Conservation (phyloP, 2,329 filamentous ascomycete species). For the Torrubiellomyces zombiae region DNA sequence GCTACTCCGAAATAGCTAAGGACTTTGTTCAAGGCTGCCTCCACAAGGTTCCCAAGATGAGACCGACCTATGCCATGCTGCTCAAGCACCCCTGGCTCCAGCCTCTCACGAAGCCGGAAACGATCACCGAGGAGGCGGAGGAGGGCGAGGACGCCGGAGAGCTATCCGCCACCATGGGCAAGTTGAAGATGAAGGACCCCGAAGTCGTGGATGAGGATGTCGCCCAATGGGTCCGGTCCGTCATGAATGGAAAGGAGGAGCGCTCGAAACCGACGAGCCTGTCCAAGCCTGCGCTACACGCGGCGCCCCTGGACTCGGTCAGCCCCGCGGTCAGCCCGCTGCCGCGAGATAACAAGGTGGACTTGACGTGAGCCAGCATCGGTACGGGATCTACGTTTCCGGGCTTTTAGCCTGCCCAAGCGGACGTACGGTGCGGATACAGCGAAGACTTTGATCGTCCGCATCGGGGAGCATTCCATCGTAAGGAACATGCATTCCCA, state of each 20-base stretch:
- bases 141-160: constrained; percentile 34
- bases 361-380: neutral
- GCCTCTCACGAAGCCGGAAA: constrained; percentile 57
- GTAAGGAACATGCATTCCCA: too few species aligned
- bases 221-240: constrained; percentile 63
- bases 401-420: too few species aligned
- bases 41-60: constrained; percentile 78
- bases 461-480: too few species aligned
- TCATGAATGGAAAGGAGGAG: constrained; percentile 40
- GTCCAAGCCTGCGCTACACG: constrained; percentile 69
- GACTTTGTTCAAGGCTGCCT: constrained; percentile 83
- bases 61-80: constrained; percentile 87
- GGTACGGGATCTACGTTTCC: too few species aligned
- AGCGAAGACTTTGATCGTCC: too few species aligned
- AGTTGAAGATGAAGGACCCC: constrained; percentile 22
- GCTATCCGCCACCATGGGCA: constrained; percentile 25
- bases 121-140: constrained; percentile 54
- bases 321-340: constrained; percentile 31
- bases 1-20: constrained; percentile 62
- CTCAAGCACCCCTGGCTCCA: constrained; percentile 81
- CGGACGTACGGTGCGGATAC: too few species aligned
- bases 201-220: constrained; percentile 58
- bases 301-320: constrained; percentile 66
- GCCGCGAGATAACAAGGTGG: neutral
- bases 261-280: constrained; percentile 31